Percentiles rank a stretch among this genome's conserved stretches.
These are phyloP conservation scores for Fonsecaea nubica DNA, from an alignment of 2,329 filamentous ascomycete species.

Conservation along the genomic window DNA sequence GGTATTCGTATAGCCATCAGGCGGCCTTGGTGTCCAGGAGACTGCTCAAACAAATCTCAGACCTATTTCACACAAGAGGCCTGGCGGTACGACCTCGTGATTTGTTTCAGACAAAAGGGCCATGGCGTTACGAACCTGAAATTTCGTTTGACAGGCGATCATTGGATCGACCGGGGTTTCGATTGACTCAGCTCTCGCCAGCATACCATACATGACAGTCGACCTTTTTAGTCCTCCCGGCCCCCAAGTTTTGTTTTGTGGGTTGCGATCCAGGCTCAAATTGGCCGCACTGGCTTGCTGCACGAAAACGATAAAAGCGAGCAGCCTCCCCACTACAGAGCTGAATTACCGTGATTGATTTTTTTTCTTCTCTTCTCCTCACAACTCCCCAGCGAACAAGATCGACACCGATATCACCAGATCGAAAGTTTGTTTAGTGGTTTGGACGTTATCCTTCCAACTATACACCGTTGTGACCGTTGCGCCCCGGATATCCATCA, in stretches of 20 bases:
- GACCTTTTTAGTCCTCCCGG: slow-evolving; percentile 10
- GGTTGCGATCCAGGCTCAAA: slow-evolving; percentile 23
- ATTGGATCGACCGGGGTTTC: slow-evolving; percentile 6
- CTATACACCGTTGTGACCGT: slow-evolving; percentile 9
- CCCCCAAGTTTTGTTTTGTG: slow-evolving; percentile 26
- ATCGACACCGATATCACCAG: not conserved
- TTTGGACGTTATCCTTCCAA: not conserved
- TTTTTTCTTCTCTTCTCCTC: slow-evolving; percentile 13
- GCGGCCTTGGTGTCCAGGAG: not conserved
- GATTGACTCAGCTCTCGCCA: slow-evolving; percentile 15
- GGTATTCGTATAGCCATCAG: not conserved
- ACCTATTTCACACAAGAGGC: slow-evolving; percentile 7
- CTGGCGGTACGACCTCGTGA: not conserved
- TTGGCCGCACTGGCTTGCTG: slow-evolving; percentile 16
- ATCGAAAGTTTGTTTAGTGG: slow-evolving; percentile 2
- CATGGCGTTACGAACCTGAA: slow-evolving; percentile 10
- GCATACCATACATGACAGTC: slow-evolving; percentile 14
- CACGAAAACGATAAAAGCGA: slow-evolving; percentile 32
- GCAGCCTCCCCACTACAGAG: slow-evolving; percentile 25
- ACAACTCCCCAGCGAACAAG: not conserved
- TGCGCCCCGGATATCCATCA: slow-evolving; percentile 1
- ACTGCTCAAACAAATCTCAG: slow-evolving; percentile 12
- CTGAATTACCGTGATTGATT: slow-evolving; percentile 22
- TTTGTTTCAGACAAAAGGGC: slow-evolving; percentile 1
- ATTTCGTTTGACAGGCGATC: slow-evolving; percentile 10